Conservation (phyloP, 2,329 filamentous ascomycete genomes). For the Cytospora schulzeri region DNA sequence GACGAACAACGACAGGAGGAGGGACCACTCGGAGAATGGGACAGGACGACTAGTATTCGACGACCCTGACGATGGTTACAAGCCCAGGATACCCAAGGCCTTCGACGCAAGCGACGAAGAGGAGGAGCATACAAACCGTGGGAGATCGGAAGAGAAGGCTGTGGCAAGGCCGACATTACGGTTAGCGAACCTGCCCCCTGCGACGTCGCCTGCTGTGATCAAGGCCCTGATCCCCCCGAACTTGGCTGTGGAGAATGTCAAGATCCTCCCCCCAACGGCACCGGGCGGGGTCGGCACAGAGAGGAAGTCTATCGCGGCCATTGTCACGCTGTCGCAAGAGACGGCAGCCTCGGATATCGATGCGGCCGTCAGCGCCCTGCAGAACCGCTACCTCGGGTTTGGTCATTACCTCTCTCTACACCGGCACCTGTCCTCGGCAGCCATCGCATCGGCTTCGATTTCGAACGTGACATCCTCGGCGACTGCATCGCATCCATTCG, state of each 20-base stretch:
- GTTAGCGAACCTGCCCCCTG: slow-evolving; percentile 62
- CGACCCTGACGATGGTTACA: slow-evolving; percentile 34
- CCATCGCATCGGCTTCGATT: slow-evolving; percentile 47
- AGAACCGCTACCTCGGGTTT: slow-evolving; percentile 83
- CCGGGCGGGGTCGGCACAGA: slow-evolving; percentile 57
- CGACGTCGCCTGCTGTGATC: slow-evolving; percentile 60
- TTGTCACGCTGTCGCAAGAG: slow-evolving; percentile 78
- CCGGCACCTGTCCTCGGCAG: slow-evolving; percentile 78
- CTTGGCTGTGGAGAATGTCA: slow-evolving; percentile 71
- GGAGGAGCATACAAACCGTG: slow-evolving; percentile 46
- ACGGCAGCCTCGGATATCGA: slow-evolving; percentile 85
- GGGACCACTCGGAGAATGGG: slow-evolving; percentile 36
- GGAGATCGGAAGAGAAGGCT: slow-evolving; percentile 58
- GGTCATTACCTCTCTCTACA: slow-evolving; percentile 82
- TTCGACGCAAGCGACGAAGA: slow-evolving; percentile 71
- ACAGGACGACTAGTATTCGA: slow-evolving; percentile 41
- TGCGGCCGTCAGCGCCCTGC: slow-evolving; percentile 72
- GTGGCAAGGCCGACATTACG: slow-evolving; percentile 64
- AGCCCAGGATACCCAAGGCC: slow-evolving; percentile 62
- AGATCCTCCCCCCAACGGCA: slow-evolving; percentile 62
- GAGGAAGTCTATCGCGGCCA: slow-evolving; percentile 73
- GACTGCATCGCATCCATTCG: slow-evolving; percentile 67
- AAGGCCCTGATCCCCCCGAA: slow-evolving; percentile 61
- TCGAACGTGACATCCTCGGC: slow-evolving; percentile 47
- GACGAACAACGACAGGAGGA: slow-evolving; percentile 39